Conservation (phyloP, 2,329 filamentous ascomycete genomes). For the Apiospora hydei region DNA sequence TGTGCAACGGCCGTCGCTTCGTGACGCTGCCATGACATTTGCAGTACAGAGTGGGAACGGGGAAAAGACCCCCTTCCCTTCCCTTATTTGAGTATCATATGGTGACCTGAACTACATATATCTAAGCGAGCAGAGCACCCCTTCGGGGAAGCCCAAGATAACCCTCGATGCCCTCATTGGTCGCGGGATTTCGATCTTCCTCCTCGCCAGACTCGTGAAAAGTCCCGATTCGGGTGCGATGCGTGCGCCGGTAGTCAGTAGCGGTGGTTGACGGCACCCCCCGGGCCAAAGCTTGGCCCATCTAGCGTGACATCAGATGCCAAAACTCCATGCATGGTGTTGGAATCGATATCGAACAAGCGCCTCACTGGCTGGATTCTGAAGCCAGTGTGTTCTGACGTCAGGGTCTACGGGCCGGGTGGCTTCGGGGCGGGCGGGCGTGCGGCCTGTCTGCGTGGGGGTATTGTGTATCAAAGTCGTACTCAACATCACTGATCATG, state of each 20-base stretch:
- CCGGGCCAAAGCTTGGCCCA: conserved; percentile 8
- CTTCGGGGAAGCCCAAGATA: not conserved
- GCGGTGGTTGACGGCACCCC: not conserved
- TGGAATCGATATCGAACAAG: not conserved
- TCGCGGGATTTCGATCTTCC: not conserved
- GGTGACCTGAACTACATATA: not conserved
- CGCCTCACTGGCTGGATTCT: not conserved
- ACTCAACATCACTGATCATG: not conserved
- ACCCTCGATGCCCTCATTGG: conserved; percentile 4
- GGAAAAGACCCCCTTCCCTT: not conserved
- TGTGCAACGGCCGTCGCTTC: not conserved
- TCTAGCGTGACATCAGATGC: conserved; percentile 13
- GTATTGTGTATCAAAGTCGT: not conserved
- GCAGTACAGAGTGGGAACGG: not conserved
- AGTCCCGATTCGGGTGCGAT: not conserved
- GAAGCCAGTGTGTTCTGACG: not conserved
- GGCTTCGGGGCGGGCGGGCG: not conserved
- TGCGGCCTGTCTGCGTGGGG: not conserved
- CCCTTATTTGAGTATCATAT: not conserved
- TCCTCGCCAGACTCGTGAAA: not conserved
- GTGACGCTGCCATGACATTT: conserved; percentile 3
- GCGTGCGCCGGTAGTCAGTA: not conserved
- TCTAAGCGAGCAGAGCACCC: not conserved
- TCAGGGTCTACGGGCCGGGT: not conserved
- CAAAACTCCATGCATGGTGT: not conserved